Evolutionary conservation across 495 filamentous ascomycete genomes (phyloP).

Genomic region (Xylaria intraflava): DNA sequence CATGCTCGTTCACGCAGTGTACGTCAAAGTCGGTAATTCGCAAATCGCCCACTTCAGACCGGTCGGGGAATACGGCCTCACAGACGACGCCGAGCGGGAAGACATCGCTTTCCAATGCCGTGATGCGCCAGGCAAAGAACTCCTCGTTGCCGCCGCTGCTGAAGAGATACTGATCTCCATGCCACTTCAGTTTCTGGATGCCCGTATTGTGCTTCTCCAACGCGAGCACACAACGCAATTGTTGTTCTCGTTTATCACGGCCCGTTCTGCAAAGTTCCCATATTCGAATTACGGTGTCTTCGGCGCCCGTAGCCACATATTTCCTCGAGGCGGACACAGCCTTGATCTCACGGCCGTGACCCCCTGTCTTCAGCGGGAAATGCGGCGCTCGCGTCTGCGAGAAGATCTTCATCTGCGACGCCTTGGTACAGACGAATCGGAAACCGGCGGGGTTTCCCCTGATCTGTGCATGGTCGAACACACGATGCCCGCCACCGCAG

Average conservation of each 20-base stretch:
- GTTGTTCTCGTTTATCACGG: neutral
- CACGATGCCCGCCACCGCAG: constrained; percentile 77
- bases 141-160: constrained; percentile 84
- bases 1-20: constrained; percentile 8
- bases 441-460: constrained; percentile 24
- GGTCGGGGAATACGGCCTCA: constrained; percentile 54
- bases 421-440: constrained; percentile 51
- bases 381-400: constrained; percentile 44
- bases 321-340: constrained; percentile 48
- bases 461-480: constrained; percentile 55
- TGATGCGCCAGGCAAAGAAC: constrained; percentile 75
- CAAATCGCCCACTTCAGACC: constrained; percentile 59
- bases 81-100: constrained; percentile 52
- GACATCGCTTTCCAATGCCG: constrained; percentile 39
- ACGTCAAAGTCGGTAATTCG: constrained; percentile 69
- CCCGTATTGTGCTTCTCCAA: constrained; percentile 73
- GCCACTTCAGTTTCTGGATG: constrained; percentile 76
- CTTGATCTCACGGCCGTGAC: constrained; percentile 87
- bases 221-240: constrained; percentile 50
- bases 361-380: constrained; percentile 54
- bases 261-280: constrained; percentile 33
- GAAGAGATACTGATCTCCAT: constrained; percentile 62
- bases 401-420: constrained; percentile 45
- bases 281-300: constrained; percentile 81
- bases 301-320: constrained; percentile 74